A percentile compares a stretch with the other conserved stretches of the same genome.
phyloP scores from a whole-genome alignment of 176 grass and related monocot species.

The Oryza nivara region DNA sequence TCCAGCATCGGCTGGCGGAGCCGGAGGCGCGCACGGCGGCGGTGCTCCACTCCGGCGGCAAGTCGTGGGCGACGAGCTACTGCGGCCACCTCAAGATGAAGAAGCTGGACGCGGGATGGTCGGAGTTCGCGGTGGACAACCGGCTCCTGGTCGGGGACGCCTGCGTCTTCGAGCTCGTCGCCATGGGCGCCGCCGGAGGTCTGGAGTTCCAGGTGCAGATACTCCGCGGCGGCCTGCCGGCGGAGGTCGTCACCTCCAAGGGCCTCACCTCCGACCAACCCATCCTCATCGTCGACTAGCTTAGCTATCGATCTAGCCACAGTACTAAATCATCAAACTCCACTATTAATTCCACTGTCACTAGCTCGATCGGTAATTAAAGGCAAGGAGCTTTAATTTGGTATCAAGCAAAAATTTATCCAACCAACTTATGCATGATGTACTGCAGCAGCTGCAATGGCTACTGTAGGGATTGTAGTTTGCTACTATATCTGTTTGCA shows the following conservation, averaged over 20 bases:
- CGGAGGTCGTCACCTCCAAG: slow-evolving; percentile 38
- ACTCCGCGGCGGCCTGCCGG: slow-evolving; percentile 47
- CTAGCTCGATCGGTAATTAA: too few relatives aligned
- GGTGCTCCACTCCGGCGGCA: slow-evolving; percentile 36
- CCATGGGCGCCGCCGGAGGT: not conserved
- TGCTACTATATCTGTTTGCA: too few relatives aligned
- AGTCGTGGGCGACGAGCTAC: slow-evolving; percentile 43
- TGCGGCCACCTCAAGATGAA: slow-evolving; percentile 24
- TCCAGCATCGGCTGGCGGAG: slow-evolving; percentile 29
- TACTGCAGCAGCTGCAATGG: too few relatives aligned
- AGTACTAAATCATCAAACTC: too few relatives aligned
- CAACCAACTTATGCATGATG: too few relatives aligned
- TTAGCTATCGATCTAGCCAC: too few relatives aligned
- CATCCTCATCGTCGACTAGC: slow-evolving; percentile 39
- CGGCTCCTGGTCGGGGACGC: slow-evolving; percentile 41
- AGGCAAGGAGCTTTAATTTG: too few relatives aligned
- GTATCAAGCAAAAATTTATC: too few relatives aligned
- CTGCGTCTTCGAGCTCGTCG: slow-evolving; percentile 48
- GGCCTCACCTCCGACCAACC: slow-evolving; percentile 43
- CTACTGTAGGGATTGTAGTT: too few relatives aligned
- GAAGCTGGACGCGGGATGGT: slow-evolving; percentile 38
- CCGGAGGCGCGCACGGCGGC: not conserved
- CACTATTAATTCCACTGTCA: too few relatives aligned
- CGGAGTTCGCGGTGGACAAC: slow-evolving; percentile 44
- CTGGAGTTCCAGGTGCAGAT: slow-evolving; percentile 48